Evolutionary conservation across 257 asterid species (phyloP).

Genomic region (Gentiana dahurica): DNA sequence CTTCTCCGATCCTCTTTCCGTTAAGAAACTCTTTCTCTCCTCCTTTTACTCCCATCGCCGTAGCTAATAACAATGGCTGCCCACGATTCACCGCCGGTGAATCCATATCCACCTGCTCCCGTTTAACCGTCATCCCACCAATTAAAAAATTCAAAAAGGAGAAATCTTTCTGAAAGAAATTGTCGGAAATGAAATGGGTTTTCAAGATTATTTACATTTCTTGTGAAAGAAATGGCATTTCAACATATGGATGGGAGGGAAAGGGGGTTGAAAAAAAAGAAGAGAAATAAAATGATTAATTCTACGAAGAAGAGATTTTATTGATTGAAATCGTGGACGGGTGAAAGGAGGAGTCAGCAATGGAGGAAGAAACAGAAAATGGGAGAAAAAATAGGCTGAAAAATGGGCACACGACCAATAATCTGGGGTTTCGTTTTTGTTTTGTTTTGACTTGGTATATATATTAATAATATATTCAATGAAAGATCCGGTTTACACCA

Average conservation of each 20-base stretch:
- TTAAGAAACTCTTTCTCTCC: constrained; percentile 7
- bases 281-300: neutral
- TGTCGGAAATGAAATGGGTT: neutral
- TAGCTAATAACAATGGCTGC: constrained; percentile 15
- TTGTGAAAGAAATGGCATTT: neutral
- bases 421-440: neutral
- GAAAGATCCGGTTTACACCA: too few species aligned
- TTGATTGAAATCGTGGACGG: neutral
- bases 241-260: neutral
- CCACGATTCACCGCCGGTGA: constrained; percentile 14
- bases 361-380: neutral
- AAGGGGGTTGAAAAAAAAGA: neutral
- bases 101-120: neutral
- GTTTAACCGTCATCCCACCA: neutral
- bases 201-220: neutral
- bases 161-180: neutral
- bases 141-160: neutral
- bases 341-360: neutral
- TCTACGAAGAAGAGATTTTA: neutral
- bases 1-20: constrained; percentile 42
- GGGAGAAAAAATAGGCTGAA: neutral
- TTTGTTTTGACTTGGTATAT: neutral
- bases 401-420: too few species aligned
- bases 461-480: too few species aligned
- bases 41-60: constrained; percentile 3